Evolutionary conservation across 164 flowering plant genomes (phyloP).

Genomic region (Magnolia officinalis): DNA sequence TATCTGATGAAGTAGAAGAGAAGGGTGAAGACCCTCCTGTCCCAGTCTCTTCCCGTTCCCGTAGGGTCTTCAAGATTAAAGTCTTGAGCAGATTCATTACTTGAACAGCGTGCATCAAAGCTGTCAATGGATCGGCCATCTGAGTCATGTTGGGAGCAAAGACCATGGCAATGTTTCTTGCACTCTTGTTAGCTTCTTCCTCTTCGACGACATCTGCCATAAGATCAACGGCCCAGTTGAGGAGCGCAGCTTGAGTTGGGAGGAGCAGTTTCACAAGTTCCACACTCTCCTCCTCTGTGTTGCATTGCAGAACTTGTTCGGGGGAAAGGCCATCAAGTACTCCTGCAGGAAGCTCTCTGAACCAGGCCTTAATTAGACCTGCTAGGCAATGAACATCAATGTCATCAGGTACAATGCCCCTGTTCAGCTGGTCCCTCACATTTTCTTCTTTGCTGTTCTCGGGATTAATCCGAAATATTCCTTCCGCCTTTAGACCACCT

Average conservation of each 20-base stretch:
- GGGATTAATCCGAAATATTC: constrained; percentile 90
- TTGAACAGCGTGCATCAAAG: constrained; percentile 98
- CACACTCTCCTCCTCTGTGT: constrained; percentile 69
- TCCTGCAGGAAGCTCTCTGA: constrained; percentile 87
- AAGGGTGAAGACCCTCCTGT: constrained; percentile 58
- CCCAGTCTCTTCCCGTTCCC: constrained; percentile 69
- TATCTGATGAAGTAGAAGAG: constrained; percentile 55
- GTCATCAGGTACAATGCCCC: constrained; percentile 79
- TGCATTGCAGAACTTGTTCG: constrained; percentile 82
- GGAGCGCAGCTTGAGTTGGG: constrained; percentile 79
- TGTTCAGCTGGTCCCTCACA: constrained; percentile 82
- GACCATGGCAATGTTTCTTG: constrained; percentile 91
- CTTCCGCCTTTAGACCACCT: constrained; percentile 94
- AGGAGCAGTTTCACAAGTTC: constrained; percentile 71
- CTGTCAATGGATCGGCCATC: constrained; percentile 99
- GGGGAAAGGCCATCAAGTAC: constrained; percentile 94
- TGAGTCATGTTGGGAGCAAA: constrained; percentile 98
- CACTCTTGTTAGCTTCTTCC: constrained; percentile 85
- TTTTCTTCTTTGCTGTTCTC: constrained; percentile 90
- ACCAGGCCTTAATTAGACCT: constrained; percentile 90
- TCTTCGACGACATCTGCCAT: constrained; percentile 97
- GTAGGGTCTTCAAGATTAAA: constrained; percentile 58
- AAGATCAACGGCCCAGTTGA: constrained; percentile 89
- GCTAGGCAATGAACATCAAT: constrained; percentile 96
- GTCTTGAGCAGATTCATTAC: constrained; percentile 97